These are phyloP conservation scores for Niveomyces coronatus DNA, from an alignment of 2,329 filamentous ascomycete genomes.

Conservation along the genomic window DNA sequence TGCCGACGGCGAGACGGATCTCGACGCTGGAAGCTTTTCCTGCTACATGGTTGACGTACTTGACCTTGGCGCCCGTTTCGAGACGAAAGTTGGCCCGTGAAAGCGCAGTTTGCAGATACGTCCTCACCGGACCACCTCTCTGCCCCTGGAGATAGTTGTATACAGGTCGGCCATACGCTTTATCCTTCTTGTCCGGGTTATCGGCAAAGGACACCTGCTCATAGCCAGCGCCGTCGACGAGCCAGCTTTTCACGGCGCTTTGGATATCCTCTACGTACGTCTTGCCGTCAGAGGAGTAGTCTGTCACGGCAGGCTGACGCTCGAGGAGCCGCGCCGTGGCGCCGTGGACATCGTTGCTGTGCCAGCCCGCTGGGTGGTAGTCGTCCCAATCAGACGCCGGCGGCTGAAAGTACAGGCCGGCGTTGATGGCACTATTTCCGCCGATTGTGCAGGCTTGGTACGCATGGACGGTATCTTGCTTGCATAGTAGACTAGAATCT, in stretches of 20 bases:
- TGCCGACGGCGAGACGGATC: constrained; percentile 21
- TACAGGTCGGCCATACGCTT: constrained; percentile 36
- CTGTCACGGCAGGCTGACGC: constrained; percentile 32
- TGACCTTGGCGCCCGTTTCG: constrained; percentile 31
- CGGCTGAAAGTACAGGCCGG: constrained; percentile 42
- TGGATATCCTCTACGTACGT: constrained; percentile 38
- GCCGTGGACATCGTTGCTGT: constrained; percentile 34
- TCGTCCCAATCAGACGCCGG: constrained; percentile 41
- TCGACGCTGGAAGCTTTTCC: constrained; percentile 32
- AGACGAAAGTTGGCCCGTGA: constrained; percentile 32
- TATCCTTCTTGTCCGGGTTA: constrained; percentile 32
- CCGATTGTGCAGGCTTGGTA: constrained; percentile 41
- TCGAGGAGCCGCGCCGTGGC: constrained; percentile 34
- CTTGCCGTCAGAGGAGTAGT: constrained; percentile 33
- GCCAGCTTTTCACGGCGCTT: constrained; percentile 35
- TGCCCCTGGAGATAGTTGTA: constrained; percentile 40
- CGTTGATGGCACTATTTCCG: constrained; percentile 43
- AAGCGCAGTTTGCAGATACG: constrained; percentile 38
- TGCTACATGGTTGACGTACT: constrained; percentile 30
- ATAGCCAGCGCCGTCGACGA: constrained; percentile 38
- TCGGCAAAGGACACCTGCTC: constrained; percentile 37
- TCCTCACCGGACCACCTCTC: constrained; percentile 36
- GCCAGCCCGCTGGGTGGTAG: constrained; percentile 40
- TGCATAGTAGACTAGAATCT: constrained; percentile 30
- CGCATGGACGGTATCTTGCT: constrained; percentile 26